Evolutionary conservation across 495 filamentous ascomycete species (phyloP).

Genomic region (Neurospora sp.): DNA sequence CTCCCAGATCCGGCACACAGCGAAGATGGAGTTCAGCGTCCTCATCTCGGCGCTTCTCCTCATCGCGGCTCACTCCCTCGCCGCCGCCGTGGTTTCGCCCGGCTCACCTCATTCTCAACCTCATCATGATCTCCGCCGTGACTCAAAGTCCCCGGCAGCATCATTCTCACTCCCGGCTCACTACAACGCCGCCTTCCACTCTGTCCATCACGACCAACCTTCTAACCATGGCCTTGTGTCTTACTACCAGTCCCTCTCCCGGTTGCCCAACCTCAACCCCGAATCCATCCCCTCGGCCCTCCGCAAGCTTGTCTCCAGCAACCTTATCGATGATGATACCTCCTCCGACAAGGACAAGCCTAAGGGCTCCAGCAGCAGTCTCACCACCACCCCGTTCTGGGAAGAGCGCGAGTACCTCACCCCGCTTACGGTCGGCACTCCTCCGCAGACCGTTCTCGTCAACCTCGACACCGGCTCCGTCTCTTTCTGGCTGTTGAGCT

Average conservation of each 20-base stretch:
- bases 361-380: background rate
- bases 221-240: background rate
- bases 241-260: background rate
- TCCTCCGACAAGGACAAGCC: background rate
- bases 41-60: background rate
- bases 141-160: background rate
- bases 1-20: background rate
- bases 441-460: constrained; percentile 52
- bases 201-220: background rate
- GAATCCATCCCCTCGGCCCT: background rate
- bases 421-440: constrained; percentile 56
- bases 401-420: constrained; percentile 55
- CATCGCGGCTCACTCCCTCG: background rate
- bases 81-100: background rate
- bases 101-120: background rate
- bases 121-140: background rate
- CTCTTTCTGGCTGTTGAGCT: constrained; percentile 34
- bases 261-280: background rate
- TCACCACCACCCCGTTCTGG: constrained; percentile 4
- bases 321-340: background rate
- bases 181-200: background rate
- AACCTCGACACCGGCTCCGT: constrained; percentile 76
- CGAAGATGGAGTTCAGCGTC: background rate
- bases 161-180: background rate
- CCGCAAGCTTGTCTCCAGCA: background rate